Conservation (phyloP, 169 alveolate species). For the Perkinsus olseni region DNA sequence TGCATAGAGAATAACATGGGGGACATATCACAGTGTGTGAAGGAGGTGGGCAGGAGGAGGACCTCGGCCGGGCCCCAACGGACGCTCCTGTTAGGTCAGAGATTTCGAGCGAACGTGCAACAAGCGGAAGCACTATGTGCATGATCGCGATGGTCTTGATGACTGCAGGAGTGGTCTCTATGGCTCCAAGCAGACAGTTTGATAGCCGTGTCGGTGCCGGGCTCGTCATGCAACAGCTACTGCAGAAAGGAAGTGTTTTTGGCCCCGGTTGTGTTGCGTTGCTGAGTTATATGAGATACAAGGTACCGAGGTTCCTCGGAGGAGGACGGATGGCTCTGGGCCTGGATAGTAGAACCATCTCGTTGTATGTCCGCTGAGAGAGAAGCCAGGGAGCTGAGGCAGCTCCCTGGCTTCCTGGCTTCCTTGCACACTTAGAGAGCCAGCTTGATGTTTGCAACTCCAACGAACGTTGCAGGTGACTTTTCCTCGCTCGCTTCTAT, state of each 20-base stretch:
- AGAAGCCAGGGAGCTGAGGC: too few relatives aligned
- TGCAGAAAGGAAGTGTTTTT: neutral
- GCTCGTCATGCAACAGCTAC: neutral
- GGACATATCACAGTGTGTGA: neutral
- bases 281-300: too few relatives aligned
- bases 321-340: too few relatives aligned
- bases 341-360: too few relatives aligned
- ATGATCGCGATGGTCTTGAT: neutral
- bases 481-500: too few relatives aligned
- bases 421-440: too few relatives aligned
- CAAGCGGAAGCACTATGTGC: neutral
- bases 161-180: neutral
- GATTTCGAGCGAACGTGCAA: neutral
- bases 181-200: neutral
- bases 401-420: too few relatives aligned
- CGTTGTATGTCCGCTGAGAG: too few relatives aligned
- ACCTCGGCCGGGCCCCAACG: neutral
- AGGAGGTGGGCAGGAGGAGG: neutral
- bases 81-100: neutral
- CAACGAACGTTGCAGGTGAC: too few relatives aligned
- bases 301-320: too few relatives aligned
- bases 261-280: neutral
- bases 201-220: neutral
- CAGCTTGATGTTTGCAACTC: too few relatives aligned
- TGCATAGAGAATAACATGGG: neutral